Base-by-base conservation (phyloP, 306 rosid genomes). In the Arachis stenosperma region DNA sequence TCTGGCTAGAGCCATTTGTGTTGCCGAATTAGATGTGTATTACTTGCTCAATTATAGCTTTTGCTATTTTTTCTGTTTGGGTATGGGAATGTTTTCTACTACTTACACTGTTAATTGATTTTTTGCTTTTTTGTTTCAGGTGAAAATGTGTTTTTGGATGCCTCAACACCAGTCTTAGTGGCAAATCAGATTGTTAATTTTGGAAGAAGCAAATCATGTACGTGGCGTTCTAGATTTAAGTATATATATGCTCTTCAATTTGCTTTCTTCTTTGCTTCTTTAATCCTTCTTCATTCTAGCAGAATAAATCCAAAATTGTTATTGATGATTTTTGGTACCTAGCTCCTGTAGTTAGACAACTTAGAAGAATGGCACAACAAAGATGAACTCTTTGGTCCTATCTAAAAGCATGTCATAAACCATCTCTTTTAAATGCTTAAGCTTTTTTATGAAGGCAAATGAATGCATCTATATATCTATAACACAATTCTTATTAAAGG, bases 141-240 rank as follows among this genome's bases (percentile, higher is more conserved):
- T 67, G 99, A 95, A 83, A 50, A 84, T 73, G 89, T 82, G 58
- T 91, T 91, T 72, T 47, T 92, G 79, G 96, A 91, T 57, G 81
- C 85, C 81, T 84, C 91, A 2, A 81, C 90, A 8, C 86, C 85
- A 17, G 48, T 86, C 42, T 69, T 91, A 79, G 88, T 90, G 72
- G 82, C 97, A 51, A 91, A 90, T 78, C 95, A 91, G 84, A 87
- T 90, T 50, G 75, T 95, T 80, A 82, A 92, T 40, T 77, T 88
- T 37, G 96, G 98, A 36, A 73, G 83, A 41, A 83, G 75, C 30
- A 95, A 90, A 84, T 91, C 99, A 82, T 95, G 98, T 95, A 85
- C 27, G 46, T 33, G 62, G 54, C 3, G 51, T 11, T 46, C 51
- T 8, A 8, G 12, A 46, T 46, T 9, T 10, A 11, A 8, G 2